Conservation (phyloP, 495 filamentous ascomycete genomes). For the Hypoxylon lenormandii region DNA sequence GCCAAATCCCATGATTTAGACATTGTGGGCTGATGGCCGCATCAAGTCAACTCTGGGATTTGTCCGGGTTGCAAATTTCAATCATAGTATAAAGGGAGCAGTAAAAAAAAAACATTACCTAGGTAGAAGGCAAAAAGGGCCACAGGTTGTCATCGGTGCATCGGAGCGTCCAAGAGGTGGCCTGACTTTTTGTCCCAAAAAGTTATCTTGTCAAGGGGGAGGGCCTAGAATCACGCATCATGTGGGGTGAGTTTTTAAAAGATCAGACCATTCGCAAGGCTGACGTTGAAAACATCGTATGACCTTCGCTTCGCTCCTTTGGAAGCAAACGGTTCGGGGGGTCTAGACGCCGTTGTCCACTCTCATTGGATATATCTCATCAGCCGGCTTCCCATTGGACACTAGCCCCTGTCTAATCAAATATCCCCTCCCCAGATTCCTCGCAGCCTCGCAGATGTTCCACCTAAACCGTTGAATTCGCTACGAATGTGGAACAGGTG, state of each 20-base stretch:
- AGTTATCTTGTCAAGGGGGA: constrained; percentile 41
- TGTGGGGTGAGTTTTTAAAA: constrained; percentile 43
- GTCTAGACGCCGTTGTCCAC: constrained; percentile 26
- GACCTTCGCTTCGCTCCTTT: constrained; percentile 44
- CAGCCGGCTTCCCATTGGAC: constrained; percentile 24
- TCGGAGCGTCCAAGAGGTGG: constrained; percentile 38
- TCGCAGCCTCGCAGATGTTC: constrained; percentile 30
- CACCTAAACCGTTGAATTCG: constrained; percentile 34
- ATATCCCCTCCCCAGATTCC: not conserved
- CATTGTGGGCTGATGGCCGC: constrained; percentile 48
- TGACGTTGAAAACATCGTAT: constrained; percentile 50
- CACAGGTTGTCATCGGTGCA: constrained; percentile 37
- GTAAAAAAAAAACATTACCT: too few relatives aligned
- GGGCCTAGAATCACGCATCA: constrained; percentile 45
- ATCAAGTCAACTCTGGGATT: constrained; percentile 39
- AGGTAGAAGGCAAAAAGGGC: not conserved
- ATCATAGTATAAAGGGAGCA: constrained; percentile 28
- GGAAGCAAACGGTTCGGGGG: constrained; percentile 26
- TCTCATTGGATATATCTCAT: constrained; percentile 24
- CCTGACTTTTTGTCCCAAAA: constrained; percentile 41
- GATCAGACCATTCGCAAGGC: constrained; percentile 53
- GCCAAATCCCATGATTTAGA: constrained; percentile 28
- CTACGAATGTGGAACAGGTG: constrained; percentile 18
- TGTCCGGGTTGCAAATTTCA: constrained; percentile 40
- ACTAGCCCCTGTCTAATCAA: not conserved